Base-by-base conservation (phyloP, 1,284 basidiomycete genomes). In the Prillingera fragicola region DNA sequence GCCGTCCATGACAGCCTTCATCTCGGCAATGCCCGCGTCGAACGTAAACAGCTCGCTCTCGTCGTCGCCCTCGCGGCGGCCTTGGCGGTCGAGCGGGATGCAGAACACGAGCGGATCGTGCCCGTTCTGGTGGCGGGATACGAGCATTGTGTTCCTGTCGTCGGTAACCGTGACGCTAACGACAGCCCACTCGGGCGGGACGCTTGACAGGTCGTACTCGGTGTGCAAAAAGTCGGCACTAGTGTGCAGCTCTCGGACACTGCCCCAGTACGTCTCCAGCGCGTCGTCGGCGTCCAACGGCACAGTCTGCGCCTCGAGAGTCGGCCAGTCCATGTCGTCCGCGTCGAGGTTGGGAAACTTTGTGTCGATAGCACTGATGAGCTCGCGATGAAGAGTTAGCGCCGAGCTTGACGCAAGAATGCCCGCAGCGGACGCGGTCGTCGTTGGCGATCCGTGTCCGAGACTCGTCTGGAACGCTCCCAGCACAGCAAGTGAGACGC, bases 121-220 rank as follows among this genome's bases (percentile, higher is more conserved):
- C 4, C 76, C 74, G 3, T 79, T 75, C 28, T 83, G 77, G 55
- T 91, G 84, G 12, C 91, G 82, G 1, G 87, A 83, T 33, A 96
- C 70, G 52, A 97, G 83, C 62, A 98, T 77, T 4, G 85, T 85
- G 54, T 80, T 83, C 52, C 81, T 81, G 60, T 95, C 89, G 6
- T 84, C 79, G 0, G 86, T 84, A 38, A 96, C 75, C 50, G 78
- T 84, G 55, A 98, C 81, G 50, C 84, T 87, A 42, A 96, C 75
- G 9, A 92, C 79, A 5, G 83, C 85, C 91, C 94, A 97, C 50
- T 84, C 77, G 3, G 65, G 52, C 0, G 94, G 91, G 1, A 97
- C 73, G n/a, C 48, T 12, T 0, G 56, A 44, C 1, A 62, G 35
- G 39, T 67, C 57, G 12, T 32, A 67, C 58, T 52, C 41, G 15